phyloP scores from a whole-genome alignment of 768 basidiomycete species.

The Tulasnella sp. region DNA sequence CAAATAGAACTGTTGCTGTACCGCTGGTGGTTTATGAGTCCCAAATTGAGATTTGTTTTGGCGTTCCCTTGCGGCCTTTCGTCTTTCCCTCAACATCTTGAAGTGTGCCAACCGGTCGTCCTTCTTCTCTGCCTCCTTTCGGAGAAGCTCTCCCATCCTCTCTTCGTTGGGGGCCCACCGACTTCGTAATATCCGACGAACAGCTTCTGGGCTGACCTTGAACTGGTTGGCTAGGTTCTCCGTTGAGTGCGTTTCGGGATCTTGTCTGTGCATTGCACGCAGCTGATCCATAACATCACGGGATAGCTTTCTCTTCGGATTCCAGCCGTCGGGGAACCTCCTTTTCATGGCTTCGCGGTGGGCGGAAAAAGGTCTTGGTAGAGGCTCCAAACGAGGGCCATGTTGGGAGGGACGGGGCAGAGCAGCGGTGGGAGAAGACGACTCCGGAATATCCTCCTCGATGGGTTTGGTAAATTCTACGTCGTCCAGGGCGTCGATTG shows the following conservation, averaged over 20 bases:
- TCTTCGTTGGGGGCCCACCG: constrained; percentile 44
- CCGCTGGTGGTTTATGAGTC: too few species aligned
- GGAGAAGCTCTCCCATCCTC: constrained; percentile 14
- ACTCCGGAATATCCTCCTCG: constrained; percentile 2
- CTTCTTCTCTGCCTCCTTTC: constrained; percentile 20
- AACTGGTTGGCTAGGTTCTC: constrained; percentile 63
- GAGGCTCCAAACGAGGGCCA: background rate
- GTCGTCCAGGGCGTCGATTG: too few species aligned
- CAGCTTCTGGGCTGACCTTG: constrained; percentile 68
- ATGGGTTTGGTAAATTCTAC: constrained; percentile 6
- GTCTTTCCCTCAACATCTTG: constrained; percentile 17
- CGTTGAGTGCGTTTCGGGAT: constrained; percentile 53
- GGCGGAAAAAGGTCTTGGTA: background rate
- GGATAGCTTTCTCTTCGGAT: constrained; percentile 66
- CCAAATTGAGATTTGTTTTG: too few species aligned
- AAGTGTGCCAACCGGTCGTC: constrained; percentile 18
- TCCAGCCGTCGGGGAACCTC: constrained; percentile 35
- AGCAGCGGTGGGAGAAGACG: background rate
- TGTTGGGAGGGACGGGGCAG: background rate
- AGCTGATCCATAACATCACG: constrained; percentile 76
- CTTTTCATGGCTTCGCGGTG: constrained; percentile 14
- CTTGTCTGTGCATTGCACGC: constrained; percentile 48
- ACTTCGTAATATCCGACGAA: constrained; percentile 65
- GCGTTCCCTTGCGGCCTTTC: constrained; percentile 17
- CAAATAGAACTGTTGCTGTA: too few species aligned